Percentiles rank a stretch among this genome's conserved stretches.
phyloP scores from a whole-genome alignment of 306 rosid species.

The Castanea crenata region DNA sequence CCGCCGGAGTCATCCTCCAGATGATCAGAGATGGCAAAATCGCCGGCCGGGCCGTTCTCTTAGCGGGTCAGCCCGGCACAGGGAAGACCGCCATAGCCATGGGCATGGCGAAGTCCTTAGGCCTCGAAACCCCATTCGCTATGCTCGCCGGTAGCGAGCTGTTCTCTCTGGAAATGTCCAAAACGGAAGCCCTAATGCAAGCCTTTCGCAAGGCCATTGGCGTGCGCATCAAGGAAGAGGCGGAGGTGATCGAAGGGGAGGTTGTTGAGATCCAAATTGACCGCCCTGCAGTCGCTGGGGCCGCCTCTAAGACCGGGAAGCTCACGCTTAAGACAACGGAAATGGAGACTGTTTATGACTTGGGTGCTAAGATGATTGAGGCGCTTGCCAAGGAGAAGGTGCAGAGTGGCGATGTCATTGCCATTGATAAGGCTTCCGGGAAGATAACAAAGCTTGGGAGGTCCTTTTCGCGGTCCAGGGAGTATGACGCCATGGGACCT shows the following conservation, averaged over 20 bases:
- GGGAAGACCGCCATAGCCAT: constrained; percentile 98
- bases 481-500: constrained; percentile 93
- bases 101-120: constrained; percentile 99
- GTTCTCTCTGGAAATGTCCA: constrained; percentile 92
- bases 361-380: constrained; percentile 98
- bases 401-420: constrained; percentile 82
- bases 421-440: constrained; percentile 73
- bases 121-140: constrained; percentile 91
- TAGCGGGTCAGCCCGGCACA: constrained; percentile 95
- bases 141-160: constrained; percentile 97
- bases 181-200: constrained; percentile 87
- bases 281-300: constrained; percentile 78
- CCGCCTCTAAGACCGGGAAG: constrained; percentile 89
- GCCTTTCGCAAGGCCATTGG: constrained; percentile 92
- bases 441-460: constrained; percentile 94
- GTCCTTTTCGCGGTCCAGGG: constrained; percentile 90
- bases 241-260: constrained; percentile 93
- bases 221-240: constrained; percentile 95
- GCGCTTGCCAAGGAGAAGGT: constrained; percentile 93
- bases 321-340: constrained; percentile 89
- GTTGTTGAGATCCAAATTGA: constrained; percentile 93
- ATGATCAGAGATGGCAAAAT: constrained; percentile 92
- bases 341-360: constrained; percentile 95
- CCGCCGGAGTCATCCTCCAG: constrained; percentile 90
- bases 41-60: constrained; percentile 85